Evolutionary conservation across 257 asterid species (phyloP).

Genomic region (Cinchona pubescens): DNA sequence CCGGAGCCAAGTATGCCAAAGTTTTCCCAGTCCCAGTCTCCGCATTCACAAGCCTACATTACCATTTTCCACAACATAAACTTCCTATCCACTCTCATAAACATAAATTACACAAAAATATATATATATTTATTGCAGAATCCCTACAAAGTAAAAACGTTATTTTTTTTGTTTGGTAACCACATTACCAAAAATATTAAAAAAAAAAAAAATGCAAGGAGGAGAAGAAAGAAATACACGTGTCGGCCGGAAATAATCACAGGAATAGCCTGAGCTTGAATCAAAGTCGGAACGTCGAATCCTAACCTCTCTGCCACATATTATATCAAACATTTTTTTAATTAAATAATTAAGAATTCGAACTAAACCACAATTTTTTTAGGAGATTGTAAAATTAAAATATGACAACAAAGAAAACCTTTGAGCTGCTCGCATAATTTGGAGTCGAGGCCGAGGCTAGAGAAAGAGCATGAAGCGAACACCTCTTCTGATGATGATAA

Average conservation of each 20-base stretch:
- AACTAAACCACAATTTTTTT: neutral
- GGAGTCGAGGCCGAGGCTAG: slow-evolving; percentile 82
- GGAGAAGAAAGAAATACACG: slow-evolving; percentile 47
- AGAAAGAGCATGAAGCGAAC: slow-evolving; percentile 78
- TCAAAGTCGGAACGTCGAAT: slow-evolving; percentile 77
- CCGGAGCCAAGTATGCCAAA: slow-evolving; percentile 85
- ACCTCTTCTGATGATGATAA: slow-evolving; percentile 37
- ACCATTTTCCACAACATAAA: slow-evolving; percentile 20
- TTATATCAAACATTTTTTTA: neutral
- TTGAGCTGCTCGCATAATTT: slow-evolving; percentile 80
- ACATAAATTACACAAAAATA: too few species aligned
- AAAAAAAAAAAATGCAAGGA: neutral
- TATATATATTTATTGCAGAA: too few species aligned
- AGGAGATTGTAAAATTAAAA: neutral
- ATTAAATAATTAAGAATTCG: neutral
- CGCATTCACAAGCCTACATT: slow-evolving; percentile 80
- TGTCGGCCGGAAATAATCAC: slow-evolving; percentile 78
- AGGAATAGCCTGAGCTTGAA: slow-evolving; percentile 91
- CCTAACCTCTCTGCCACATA: slow-evolving; percentile 66
- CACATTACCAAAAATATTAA: neutral
- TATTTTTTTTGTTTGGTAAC: too few species aligned
- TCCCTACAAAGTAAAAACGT: too few species aligned
- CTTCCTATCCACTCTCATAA: neutral
- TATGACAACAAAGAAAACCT: slow-evolving; percentile 32
- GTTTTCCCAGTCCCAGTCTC: slow-evolving; percentile 98